Evolutionary conservation across 139 green algal genomes (phyloP).

Genomic region (Chlorella sp.): DNA sequence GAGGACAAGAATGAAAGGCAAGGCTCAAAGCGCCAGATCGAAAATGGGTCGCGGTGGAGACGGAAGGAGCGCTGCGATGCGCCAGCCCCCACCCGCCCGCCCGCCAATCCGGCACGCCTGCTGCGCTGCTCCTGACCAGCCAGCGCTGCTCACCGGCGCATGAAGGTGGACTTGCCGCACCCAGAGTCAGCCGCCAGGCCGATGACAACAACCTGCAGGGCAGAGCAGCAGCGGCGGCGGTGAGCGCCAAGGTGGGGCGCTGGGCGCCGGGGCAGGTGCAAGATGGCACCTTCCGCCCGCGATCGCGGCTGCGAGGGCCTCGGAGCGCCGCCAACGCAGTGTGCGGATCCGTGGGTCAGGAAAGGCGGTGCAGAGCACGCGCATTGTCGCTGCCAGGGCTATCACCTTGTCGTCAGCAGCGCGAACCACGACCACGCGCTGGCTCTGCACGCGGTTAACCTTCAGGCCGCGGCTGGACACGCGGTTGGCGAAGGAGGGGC

Average conservation of each 20-base stretch:
- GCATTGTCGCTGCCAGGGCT: not conserved
- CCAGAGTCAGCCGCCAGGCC: conserved; percentile 98
- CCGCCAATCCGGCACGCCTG: not conserved
- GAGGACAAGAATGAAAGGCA: too few species aligned
- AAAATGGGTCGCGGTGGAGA: too few species aligned
- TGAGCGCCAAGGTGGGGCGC: not conserved
- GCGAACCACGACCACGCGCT: conserved; percentile 39
- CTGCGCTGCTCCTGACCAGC: not conserved
- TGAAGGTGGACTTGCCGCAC: conserved; percentile 99
- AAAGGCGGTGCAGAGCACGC: not conserved
- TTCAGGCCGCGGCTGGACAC: not conserved
- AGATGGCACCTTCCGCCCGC: not conserved
- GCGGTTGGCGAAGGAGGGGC: conserved; percentile 9
- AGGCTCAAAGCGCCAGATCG: too few species aligned
- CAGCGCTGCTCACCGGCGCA: conserved; percentile 72
- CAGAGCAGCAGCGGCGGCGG: not conserved
- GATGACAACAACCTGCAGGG: conserved; percentile 82
- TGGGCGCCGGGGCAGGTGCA: not conserved
- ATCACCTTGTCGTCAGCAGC: conserved; percentile 49
- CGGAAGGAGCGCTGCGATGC: not conserved
- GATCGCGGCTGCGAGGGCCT: not conserved
- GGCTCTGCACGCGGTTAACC: conserved; percentile 5
- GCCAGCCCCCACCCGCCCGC: not conserved
- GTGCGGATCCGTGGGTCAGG: too few species aligned
- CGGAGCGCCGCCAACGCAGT: too few species aligned